A percentile compares a stretch with the other conserved stretches of the same genome.
Conservation (phyloP, 805 yeast species). For the Yarrowia sp. region DNA sequence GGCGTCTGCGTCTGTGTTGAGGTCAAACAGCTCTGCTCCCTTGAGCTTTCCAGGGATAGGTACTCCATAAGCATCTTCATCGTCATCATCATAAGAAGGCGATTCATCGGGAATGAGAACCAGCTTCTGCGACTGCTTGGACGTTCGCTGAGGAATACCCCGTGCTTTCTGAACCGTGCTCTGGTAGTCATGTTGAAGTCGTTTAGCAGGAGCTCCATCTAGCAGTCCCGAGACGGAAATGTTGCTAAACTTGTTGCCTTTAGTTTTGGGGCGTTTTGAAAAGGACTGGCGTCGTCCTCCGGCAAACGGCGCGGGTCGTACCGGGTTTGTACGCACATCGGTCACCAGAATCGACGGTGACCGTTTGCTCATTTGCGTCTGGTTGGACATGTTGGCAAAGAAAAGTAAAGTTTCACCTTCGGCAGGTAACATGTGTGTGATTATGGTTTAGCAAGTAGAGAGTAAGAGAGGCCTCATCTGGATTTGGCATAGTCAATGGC, state of each 20-base stretch:
- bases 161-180: conserved; percentile 7
- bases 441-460: conserved; percentile 31
- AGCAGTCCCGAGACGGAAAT: conserved; percentile 79
- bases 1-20: conserved; percentile 22
- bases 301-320: conserved; percentile 43
- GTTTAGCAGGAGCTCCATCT: conserved; percentile 25
- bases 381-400: conserved; percentile 26
- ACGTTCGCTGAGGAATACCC: conserved; percentile 53
- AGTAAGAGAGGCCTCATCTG: too few species aligned
- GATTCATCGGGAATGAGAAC: conserved; percentile 66
- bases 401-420: conserved; percentile 36
- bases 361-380: conserved; percentile 66
- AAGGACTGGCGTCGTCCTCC: conserved; percentile 5
- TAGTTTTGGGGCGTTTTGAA: conserved; percentile 13
- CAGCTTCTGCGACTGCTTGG: conserved; percentile 80
- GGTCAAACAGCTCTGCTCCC: conserved; percentile 15
- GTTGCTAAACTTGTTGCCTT: conserved; percentile 55
- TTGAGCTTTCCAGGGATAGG: conserved; percentile 27
- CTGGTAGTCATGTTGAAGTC: conserved; percentile 19
- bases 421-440: conserved; percentile 71
- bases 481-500: background rate
- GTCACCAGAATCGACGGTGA: conserved; percentile 94
- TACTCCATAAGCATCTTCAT: conserved; percentile 31
- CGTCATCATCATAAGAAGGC: conserved; percentile 32
- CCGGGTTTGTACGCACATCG: conserved; percentile 62